Base-by-base conservation (phyloP, 1,284 basidiomycete species). In the Ustilago nuda region DNA sequence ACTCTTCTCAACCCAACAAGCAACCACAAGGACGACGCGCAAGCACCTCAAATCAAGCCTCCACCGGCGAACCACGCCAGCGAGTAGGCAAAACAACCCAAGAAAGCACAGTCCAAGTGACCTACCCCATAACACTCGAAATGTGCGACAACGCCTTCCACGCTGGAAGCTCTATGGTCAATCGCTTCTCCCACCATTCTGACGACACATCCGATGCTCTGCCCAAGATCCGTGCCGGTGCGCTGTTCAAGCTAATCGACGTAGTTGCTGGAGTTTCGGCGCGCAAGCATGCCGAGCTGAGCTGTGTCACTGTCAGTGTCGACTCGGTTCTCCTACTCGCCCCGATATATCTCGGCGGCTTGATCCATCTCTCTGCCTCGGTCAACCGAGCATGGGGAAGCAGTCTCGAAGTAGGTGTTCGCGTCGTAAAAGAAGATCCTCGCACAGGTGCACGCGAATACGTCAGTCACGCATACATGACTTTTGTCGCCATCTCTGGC, bases 311-410 rank as follows among this genome's bases (percentile, higher is more conserved):
- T 27, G 78, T 87, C 62, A 84, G 80, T 48, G 78, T 85, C 37
- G 86, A 87, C 70, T 77, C 79, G 33, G 85, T 85, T 46, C 62
- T 83, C 4, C 53, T 86, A 12, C 84, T 86, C 2, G 75, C 81
- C 4, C 79, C 82, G 3, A 76, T 82, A 53, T 78, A 78, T n/a
- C 59, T 76, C 2, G 78, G 76, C 27, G 79, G 78, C 8, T 72
- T 80, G 3, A 78, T 87, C 39, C 85, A 86, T 39, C 67, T 87
- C 13, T 80, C 81, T 13, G 83, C 81, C 3, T 81, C 83, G 0
- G 86, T 87, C 52, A 87, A 87, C 66, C 72, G 86, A 11, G 85
- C 86, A 4, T 87, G 86, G 86, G 83, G 83, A 1, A 80, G 72
- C 69, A 84, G 79, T 55, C 80, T 84, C 76, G 86, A 87, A 62